Evolutionary conservation across 352 stramenopile genomes (phyloP).

Genomic region (Poterioochromonas sp.): DNA sequence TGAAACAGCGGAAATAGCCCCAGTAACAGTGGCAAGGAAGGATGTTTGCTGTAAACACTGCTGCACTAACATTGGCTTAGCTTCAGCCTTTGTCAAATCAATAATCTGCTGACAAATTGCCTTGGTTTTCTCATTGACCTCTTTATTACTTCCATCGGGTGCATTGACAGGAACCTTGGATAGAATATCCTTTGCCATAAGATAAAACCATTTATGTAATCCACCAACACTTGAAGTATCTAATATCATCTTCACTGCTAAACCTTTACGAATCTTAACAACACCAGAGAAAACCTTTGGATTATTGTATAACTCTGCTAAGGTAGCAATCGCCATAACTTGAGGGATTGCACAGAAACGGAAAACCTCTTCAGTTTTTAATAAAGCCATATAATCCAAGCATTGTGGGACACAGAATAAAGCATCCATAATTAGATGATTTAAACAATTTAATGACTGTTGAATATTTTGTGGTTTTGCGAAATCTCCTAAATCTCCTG

Average conservation of each 20-base stretch:
- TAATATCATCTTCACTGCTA: constrained; percentile 49
- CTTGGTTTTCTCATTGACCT: no score
- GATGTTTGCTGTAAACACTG: no score
- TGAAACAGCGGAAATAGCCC: no score
- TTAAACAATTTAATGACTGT: constrained; percentile 62
- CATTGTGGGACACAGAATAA: constrained; percentile 70
- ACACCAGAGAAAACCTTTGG: constrained; percentile 76
- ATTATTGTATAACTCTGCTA: constrained; percentile 75
- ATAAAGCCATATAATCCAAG: constrained; percentile 67
- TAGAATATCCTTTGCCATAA: neutral
- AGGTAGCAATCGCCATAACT: constrained; percentile 82
- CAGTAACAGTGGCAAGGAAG: no score
- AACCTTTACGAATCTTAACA: constrained; percentile 81
- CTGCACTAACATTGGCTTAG: no score
- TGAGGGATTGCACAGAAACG: constrained; percentile 79
- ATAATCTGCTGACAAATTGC: no score
- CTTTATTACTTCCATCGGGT: no score
- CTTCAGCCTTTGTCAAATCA: no score
- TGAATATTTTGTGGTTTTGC: constrained; percentile 38
- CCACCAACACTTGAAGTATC: constrained; percentile 2
- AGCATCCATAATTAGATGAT: constrained; percentile 78
- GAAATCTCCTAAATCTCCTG: constrained; percentile 18
- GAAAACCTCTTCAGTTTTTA: constrained; percentile 69
- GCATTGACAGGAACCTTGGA: neutral
- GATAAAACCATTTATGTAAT: constrained; percentile 21